Evolutionary conservation across 2,329 filamentous ascomycete species (phyloP), one percentile per base, ranked within the genome.

Genomic region (Coleophoma cylindrospora): DNA sequence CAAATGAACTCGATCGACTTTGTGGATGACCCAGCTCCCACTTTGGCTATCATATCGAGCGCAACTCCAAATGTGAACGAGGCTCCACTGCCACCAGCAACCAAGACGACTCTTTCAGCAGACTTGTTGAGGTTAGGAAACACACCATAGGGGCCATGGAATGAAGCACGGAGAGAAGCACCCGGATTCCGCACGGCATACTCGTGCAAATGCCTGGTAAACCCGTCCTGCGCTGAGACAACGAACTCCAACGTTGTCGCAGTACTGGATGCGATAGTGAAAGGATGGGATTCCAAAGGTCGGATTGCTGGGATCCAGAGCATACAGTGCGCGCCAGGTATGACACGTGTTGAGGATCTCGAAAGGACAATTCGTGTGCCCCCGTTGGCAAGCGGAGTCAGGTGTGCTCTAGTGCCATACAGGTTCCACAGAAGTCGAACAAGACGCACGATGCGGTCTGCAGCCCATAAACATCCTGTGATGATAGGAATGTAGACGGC

Each of bases 271-370:
- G 76, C 75, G 43, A 84, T 77, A 5, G 80, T 84, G 54, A 84
- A 84, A 0, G 81, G 81, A 51, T 86, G 82, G 3, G 76, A 80
- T 63, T 84, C 77, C 15, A 76, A 67, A 2, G 68, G 55, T 11
- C 80, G 74, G 45, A 84, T 71, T 3, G 67, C 67, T 0, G 82
- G 82, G 8, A 85, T 73, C 79, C 79, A 84, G 36, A 85, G 64
- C 57, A 82, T 84, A 55, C 77, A 79, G 59, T 86, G 82, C 54
- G 77, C 76, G 1, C 80, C 81, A 0, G 80, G 72, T 2, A 66
- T 61, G 1, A 74, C 73, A n/a, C 14, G 3, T 2, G 65, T 61
- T 0, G 69, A 49, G 0, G 74, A 73, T 2, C 73, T 70, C 62
- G 79, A 77, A 27, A 83, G 64, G 0, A 71, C 69, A 13, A 82